Percentiles rank a stretch among this genome's conserved stretches.
Evolutionary conservation across 192 early-diverging fungal genomes (phyloP).

Genomic region (Rhizoclosmatium sp.): DNA sequence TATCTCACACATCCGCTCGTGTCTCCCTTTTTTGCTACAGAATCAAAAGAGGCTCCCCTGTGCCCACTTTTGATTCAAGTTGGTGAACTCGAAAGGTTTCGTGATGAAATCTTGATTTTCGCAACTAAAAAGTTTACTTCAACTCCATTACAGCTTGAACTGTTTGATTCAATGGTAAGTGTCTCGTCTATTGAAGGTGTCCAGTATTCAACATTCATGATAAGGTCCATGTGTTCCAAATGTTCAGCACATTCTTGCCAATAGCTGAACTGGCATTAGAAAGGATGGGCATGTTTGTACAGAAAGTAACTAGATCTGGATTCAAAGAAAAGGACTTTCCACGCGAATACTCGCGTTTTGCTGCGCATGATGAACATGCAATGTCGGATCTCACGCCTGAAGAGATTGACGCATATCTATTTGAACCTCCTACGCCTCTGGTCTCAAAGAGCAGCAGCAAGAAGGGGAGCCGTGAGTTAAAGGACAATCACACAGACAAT

Average conservation of each 20-base stretch:
- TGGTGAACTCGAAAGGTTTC: conserved; percentile 56
- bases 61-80: conserved; percentile 56
- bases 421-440: neutral
- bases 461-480: too few relatives aligned
- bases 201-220: neutral
- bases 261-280: conserved; percentile 26
- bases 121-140: conserved; percentile 18
- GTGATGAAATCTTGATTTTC: conserved; percentile 59
- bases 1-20: conserved; percentile 50
- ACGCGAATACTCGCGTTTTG: neutral
- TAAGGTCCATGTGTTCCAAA: conserved; percentile 51
- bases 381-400: neutral
- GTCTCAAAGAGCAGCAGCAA: too few relatives aligned
- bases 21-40: conserved; percentile 50
- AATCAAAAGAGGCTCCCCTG: conserved; percentile 36
- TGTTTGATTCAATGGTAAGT: conserved; percentile 52
- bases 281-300: conserved; percentile 26
- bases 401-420: conserved; percentile 1
- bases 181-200: neutral
- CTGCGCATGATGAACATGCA: neutral
- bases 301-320: neutral
- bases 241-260: conserved; percentile 38
- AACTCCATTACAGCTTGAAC: conserved; percentile 46
- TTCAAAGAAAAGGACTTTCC: neutral
- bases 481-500: too few relatives aligned